Evolutionary conservation across 1,284 basidiomycete genomes (phyloP), one percentile per base, ranked within the genome.

Genomic region (Wallemia hederae): DNA sequence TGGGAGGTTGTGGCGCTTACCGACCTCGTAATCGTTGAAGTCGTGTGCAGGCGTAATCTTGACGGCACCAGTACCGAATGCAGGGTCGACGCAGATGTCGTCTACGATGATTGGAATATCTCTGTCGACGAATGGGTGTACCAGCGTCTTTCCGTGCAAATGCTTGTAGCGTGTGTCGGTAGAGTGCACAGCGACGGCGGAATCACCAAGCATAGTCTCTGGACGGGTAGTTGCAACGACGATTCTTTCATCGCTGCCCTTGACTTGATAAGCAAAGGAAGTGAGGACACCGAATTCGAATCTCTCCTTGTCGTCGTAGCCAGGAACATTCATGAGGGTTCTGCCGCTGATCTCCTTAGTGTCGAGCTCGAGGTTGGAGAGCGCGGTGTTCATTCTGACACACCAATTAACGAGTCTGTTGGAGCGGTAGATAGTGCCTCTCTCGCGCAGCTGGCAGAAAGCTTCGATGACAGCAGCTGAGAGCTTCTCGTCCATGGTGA

Each of bases 31-130:
- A 77, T 98, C 92, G 69, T 94, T 94, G 33, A 82, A 84, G 70
- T 98, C 94, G 70, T 98, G 94, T 0, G 92, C 94, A n/a, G 94
- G 94, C 0, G 94, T 98, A 69, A 98, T 98, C 75, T 99, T 98
- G 62, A 98, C 92, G 2, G 92, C 94, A 72, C 94, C 94, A 26
- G 94, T 99, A 61, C 94, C 94, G 66, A 98, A 97, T 39, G 79
- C 78, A 82, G 90, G 96, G 71, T 98, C 92, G 64, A 96, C 92
- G 61, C 77, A 76, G 66, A 87, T 82, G 49, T 77, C 73, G 69
- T 98, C 94, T 55, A 81, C 77, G 62, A 99, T 75, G 70, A 98
- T 94, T 24, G 89, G 90, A 61, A 98, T 78, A 55, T 81, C 79
- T 60, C 94, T 82, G 64, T 81, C 74, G 62, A 91, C 74, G 75